Percentiles rank a stretch among this genome's conserved stretches.
Evolutionary conservation across 2,329 filamentous ascomycete species (phyloP).

Genomic region (Fonsecaea monophora): DNA sequence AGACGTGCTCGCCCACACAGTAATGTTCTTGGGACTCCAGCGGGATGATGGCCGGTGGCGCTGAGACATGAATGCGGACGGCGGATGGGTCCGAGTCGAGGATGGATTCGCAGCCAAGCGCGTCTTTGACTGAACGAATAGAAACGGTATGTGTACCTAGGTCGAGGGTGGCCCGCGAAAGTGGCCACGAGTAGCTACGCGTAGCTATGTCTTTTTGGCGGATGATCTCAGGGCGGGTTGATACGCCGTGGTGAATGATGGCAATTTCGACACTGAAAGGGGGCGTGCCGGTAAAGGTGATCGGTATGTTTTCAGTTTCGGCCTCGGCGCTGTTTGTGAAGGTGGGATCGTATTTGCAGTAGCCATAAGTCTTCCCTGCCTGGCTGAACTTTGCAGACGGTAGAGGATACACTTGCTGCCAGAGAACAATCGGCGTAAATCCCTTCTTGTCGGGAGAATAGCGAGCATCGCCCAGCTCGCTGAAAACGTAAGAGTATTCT

Average conservation of each 20-base stretch:
- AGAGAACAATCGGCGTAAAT: slow-evolving; percentile 71
- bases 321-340: slow-evolving; percentile 54
- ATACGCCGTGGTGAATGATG: slow-evolving; percentile 83
- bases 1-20: slow-evolving; percentile 93
- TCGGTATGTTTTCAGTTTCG: slow-evolving; percentile 86
- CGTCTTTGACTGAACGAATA: slow-evolving; percentile 88
- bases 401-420: slow-evolving; percentile 83
- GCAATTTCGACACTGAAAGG: slow-evolving; percentile 92
- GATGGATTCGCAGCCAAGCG: slow-evolving; percentile 81
- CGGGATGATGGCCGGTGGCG: slow-evolving; percentile 88
- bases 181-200: slow-evolving; percentile 77
- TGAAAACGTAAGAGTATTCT: slow-evolving; percentile 84
- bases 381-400: slow-evolving; percentile 82
- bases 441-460: slow-evolving; percentile 76
- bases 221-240: slow-evolving; percentile 78
- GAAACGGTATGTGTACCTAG: slow-evolving; percentile 88
- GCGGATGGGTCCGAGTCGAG: slow-evolving; percentile 73
- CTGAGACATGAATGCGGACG: slow-evolving; percentile 89
- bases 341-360: slow-evolving; percentile 71
- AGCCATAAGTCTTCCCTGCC: slow-evolving; percentile 92
- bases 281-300: slow-evolving; percentile 79
- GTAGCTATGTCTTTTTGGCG: slow-evolving; percentile 79
- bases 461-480: slow-evolving; percentile 79
- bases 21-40: slow-evolving; percentile 85
- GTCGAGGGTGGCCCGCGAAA: slow-evolving; percentile 83